Evolutionary conservation across 495 filamentous ascomycete species (phyloP), one percentile per base, ranked within the genome.

Genomic region (Xylaria cubensis): DNA sequence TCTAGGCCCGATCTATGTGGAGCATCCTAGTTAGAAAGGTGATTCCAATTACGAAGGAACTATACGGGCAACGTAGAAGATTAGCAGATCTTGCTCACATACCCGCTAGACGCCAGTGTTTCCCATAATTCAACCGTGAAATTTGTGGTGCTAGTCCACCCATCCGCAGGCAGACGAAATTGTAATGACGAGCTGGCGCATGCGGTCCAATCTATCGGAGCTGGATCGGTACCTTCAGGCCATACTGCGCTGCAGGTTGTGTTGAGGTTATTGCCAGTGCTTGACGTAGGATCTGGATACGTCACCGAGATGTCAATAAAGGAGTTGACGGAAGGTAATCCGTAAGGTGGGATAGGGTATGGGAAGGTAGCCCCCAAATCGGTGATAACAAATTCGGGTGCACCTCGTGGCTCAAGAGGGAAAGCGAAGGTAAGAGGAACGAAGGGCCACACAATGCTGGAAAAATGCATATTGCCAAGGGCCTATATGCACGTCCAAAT

Each of bases 231-330:
- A 4, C 74, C 74, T 1, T 44, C 44, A 4, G 76, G 64, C 76
- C 76, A 78, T 29, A 61, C 61, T 13, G 67, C 63, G 34, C 74
- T 69, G 68, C 76, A 78, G 15, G 74, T 76, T 21, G 76, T 78
- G 72, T 9, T 72, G 41, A 78, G 74, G 19, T 53, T 72, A 24
- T 67, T 83, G 55, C 92, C 92, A 74, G 81, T 83, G 32, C 90
- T 90, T 76, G 89, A 92, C 75, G 89, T 90, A 58, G 88, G 86
- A 75, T 96, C 93, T 66, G 92, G 92, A 79, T 95, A 95, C 3
- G 79, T 77, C 77, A 94, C 24, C 50, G 64, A 59, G 39, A 78
- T 59, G 41, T 69, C 67, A 44, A 78, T 64, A 24, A 39, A 66
- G 12, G 76, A 78, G 64, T 76, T 50, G n/a, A 78, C 72, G 2